Conservation (phyloP, 163 green algal species). For the Scenedesmus sp. region DNA sequence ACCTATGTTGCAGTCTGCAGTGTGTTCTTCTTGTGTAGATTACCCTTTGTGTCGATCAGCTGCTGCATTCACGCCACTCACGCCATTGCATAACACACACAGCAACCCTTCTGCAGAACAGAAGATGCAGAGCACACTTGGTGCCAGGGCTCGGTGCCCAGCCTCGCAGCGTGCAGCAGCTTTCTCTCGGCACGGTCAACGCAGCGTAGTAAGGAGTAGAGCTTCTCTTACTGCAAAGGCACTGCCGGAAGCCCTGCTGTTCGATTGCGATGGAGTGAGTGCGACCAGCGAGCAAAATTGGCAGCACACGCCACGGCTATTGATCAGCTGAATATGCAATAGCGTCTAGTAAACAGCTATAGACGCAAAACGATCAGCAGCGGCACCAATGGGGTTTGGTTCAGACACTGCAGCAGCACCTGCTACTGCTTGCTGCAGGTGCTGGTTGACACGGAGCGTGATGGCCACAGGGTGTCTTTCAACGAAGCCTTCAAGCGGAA, state of each 20-base stretch:
- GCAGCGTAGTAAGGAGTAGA: background rate
- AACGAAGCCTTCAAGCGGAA: conserved; percentile 94
- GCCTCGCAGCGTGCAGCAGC: background rate
- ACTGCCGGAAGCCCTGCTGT: conserved; percentile 84
- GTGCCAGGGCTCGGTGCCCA: background rate
- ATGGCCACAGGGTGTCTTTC: conserved; percentile 94
- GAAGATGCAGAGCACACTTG: background rate
- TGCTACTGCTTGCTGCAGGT: conserved; percentile 64
- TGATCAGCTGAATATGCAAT: background rate
- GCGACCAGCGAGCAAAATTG: background rate
- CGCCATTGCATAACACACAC: background rate
- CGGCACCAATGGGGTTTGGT: background rate
- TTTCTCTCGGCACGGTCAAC: background rate
- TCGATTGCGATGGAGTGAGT: conserved; percentile 85
- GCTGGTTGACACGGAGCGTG: conserved; percentile 91
- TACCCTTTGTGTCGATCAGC: no score
- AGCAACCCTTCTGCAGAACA: background rate
- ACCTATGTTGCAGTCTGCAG: no score
- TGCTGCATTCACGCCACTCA: no score
- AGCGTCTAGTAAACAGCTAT: no score
- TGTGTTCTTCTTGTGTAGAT: no score
- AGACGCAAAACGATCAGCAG: background rate
- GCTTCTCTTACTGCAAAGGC: background rate
- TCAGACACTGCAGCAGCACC: background rate
- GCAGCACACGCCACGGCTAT: background rate